Conservation (phyloP, 768 basidiomycete species). For the Leccinum broughii region DNA sequence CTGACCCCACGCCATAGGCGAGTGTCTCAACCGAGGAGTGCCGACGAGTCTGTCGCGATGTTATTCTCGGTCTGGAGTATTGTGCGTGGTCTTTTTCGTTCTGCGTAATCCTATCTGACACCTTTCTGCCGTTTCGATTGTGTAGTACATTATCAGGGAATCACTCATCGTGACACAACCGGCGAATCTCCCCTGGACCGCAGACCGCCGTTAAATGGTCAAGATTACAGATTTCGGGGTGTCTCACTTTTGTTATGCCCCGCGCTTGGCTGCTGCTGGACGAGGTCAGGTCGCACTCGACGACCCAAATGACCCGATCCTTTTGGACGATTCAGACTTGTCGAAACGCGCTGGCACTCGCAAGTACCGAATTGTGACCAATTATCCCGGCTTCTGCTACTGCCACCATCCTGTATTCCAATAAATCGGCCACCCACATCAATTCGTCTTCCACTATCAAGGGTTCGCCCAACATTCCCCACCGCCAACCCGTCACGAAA, state of each 20-base stretch:
- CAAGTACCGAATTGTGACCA: slow-evolving; percentile 37
- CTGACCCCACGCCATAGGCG: slow-evolving; percentile 28
- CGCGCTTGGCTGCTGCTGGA: slow-evolving; percentile 69
- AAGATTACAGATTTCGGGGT: slow-evolving; percentile 99
- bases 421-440: slow-evolving; percentile 31
- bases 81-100: slow-evolving; percentile 52
- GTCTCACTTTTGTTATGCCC: slow-evolving; percentile 91
- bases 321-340: slow-evolving; percentile 82
- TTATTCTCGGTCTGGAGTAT: slow-evolving; percentile 93
- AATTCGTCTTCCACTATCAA: slow-evolving; percentile 32
- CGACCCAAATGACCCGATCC: slow-evolving; percentile 57
- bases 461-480: slow-evolving; percentile 21
- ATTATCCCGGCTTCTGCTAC: slow-evolving; percentile 33
- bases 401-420: slow-evolving; percentile 32
- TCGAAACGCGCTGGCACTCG: slow-evolving; percentile 94
- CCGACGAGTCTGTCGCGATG: slow-evolving; percentile 86
- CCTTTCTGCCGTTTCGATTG: not conserved
- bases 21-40: slow-evolving; percentile 42
- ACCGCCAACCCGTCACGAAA: slow-evolving; percentile 70
- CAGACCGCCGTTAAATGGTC: slow-evolving; percentile 74
- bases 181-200: slow-evolving; percentile 90
- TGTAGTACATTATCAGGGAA: slow-evolving; percentile 93
- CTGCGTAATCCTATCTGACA: slow-evolving; percentile 7
- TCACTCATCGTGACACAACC: slow-evolving; percentile 99
- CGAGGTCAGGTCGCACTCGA: slow-evolving; percentile 37